Evolutionary conservation across 2,329 filamentous ascomycete species (phyloP), one percentile per base, ranked within the genome.

Genomic region (Lachnellula cervina): DNA sequence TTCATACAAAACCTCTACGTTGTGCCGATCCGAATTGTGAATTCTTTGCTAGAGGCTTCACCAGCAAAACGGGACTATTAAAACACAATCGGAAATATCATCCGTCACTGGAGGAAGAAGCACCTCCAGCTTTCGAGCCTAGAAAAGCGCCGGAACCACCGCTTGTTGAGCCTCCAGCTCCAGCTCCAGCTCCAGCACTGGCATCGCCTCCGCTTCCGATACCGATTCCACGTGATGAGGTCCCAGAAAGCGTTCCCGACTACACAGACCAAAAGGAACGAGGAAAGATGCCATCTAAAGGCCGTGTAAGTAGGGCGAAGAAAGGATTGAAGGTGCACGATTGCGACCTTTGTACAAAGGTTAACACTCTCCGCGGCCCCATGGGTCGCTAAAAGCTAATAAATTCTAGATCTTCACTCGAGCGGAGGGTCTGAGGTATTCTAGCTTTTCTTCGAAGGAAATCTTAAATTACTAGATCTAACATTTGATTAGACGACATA

Each of bases 81-180:
- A 57, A 55, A 28, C 58, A 59, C 19, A 59, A 57, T 23, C 23
- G 19, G 11, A 57, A 55, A 19, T 57, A 57, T 37, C 58, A 59
- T 46, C 51, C 49, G 19, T 35, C 17, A 4, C 57, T 47, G 25
- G 51, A 59, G 9, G 57, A 59, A 45, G n/a, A 46, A 5, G 51
- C 23, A 16, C 43, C 49, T 7, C 56, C 52, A 37, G 44, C 46
- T 16, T 55, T 58, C 23, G 52, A 55, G 19, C 40, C 56, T 7
- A 49, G 25, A 16, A 52, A 42, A 34, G 37, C 42, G n/a, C 52
- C 52, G 28, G 48, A 47, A 32, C 28, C 43, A 14, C 38, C 38
- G 14, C 23, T 17, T 13, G 19, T 51, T 38, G 23, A 19, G 23
- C 48, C 52, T 19, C 21, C 52, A 34, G 14, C 25, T 13, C 17